Conservation (phyloP, 108 stramenopile species). For the Cyclostephanos tholiformis region DNA sequence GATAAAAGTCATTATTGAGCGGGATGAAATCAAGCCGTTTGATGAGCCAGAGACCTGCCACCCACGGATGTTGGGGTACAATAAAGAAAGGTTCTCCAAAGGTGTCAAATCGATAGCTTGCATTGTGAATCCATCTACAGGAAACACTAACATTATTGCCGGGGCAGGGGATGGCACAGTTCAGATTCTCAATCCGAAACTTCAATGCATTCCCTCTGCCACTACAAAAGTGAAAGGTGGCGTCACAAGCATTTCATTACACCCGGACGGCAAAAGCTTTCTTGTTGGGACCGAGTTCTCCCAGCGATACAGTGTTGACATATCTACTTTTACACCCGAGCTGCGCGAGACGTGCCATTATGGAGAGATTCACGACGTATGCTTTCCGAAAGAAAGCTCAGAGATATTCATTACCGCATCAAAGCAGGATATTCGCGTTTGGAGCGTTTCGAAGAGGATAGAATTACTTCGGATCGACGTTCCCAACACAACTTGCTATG, state of each 20-base stretch:
- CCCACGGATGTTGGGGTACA: conserved; percentile 60
- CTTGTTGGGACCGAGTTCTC: conserved; percentile 67
- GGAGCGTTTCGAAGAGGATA: conserved; percentile 68
- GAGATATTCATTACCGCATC: conserved; percentile 85
- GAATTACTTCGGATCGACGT: conserved; percentile 91
- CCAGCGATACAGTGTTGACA: conserved; percentile 71
- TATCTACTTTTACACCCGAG: conserved; percentile 63
- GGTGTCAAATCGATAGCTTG: conserved; percentile 70
- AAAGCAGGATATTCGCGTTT: conserved; percentile 81
- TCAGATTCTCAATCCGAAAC: conserved; percentile 58
- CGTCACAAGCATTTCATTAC: conserved; percentile 70
- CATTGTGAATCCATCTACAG: conserved; percentile 72
- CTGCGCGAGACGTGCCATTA: conserved; percentile 84
- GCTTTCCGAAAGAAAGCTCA: conserved; percentile 70
- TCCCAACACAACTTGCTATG: conserved; percentile 81
- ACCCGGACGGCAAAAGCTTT: conserved; percentile 59
- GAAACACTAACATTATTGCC: conserved; percentile 78
- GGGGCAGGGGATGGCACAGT: conserved; percentile 86
- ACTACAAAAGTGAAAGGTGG: conserved; percentile 64
- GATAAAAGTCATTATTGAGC: conserved; percentile 75
- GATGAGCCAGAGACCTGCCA: conserved; percentile 73
- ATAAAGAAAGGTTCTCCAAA: conserved; percentile 63
- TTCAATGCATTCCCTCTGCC: conserved; percentile 66
- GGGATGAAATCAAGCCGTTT: conserved; percentile 73
- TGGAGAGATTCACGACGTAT: conserved; percentile 76